Conservation (phyloP, 306 rosid species). For the Potentilla sterilis region DNA sequence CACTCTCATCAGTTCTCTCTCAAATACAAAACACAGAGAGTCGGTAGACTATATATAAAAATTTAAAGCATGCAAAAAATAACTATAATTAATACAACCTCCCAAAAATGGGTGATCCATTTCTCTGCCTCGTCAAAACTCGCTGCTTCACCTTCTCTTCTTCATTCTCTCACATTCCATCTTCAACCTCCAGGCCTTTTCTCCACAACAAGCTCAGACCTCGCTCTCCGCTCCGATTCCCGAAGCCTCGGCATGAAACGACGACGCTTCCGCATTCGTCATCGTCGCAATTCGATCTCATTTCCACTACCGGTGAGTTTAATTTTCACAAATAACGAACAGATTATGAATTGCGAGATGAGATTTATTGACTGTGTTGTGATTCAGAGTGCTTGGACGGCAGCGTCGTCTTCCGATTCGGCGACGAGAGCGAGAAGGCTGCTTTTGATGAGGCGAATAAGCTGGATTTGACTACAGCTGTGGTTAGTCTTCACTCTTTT, state of each 20-base stretch:
- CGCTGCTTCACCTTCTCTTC: background rate
- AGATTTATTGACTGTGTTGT: background rate
- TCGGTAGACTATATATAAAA: background rate
- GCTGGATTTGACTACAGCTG: background rate
- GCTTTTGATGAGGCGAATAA: background rate
- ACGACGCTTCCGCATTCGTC: slow-evolving; percentile 34
- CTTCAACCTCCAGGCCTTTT: background rate
- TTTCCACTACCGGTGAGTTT: slow-evolving; percentile 48
- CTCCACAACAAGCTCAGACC: slow-evolving; percentile 21
- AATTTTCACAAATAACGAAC: background rate
- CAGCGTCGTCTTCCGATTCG: slow-evolving; percentile 55
- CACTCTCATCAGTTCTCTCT: background rate
- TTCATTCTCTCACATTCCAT: background rate
- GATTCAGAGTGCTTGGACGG: slow-evolving; percentile 59
- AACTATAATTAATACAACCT: background rate
- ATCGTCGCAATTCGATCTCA: slow-evolving; percentile 34
- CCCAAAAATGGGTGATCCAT: slow-evolving; percentile 1
- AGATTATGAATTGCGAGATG: background rate
- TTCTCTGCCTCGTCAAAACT: background rate
- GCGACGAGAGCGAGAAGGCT: slow-evolving; percentile 38
- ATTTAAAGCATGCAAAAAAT: background rate
- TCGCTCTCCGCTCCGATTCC: slow-evolving; percentile 25
- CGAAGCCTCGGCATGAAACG: slow-evolving; percentile 16
- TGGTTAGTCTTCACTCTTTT: background rate
- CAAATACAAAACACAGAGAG: too few relatives aligned